These are phyloP conservation scores for Aspergillus neoniger DNA, from an alignment of 2,329 filamentous ascomycete species.

Conservation along the genomic window DNA sequence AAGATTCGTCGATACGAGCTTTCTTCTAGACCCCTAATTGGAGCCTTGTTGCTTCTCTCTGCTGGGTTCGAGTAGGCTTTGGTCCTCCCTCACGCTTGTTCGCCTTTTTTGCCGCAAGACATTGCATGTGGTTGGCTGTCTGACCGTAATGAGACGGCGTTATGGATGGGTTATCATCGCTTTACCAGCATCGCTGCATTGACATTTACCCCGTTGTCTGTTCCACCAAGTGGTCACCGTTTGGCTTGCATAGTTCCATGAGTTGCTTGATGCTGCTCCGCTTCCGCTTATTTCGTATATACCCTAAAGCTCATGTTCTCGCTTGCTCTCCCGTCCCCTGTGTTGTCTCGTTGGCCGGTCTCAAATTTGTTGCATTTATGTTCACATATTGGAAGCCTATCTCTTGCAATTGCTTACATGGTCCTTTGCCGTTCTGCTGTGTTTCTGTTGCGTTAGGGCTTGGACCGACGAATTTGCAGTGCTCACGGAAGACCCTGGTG, in stretches of 20 bases:
- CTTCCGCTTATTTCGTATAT: slow-evolving; percentile 12
- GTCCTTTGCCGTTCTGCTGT: not conserved
- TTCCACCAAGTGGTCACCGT: not conserved
- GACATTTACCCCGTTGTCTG: not conserved
- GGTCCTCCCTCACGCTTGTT: not conserved
- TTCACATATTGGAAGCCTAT: not conserved
- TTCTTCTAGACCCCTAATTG: not conserved
- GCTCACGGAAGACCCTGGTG: slow-evolving; percentile 3
- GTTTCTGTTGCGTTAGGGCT: not conserved
- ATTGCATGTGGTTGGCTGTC: slow-evolving; percentile 3
- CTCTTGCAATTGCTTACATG: not conserved
- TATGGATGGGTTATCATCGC: slow-evolving; percentile 15
- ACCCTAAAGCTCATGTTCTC: slow-evolving; percentile 12
- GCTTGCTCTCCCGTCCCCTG: not conserved
- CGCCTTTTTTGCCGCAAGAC: slow-evolving; percentile 3
- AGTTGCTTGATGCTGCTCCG: slow-evolving; percentile 13
- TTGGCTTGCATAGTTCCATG: slow-evolving; percentile 4
- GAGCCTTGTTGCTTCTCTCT: not conserved
- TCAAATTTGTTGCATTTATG: not conserved
- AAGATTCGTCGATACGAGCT: not conserved
- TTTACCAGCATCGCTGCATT: slow-evolving; percentile 11
- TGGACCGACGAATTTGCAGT: slow-evolving; percentile 2
- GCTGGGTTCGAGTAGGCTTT: not conserved
- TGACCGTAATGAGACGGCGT: slow-evolving; percentile 19
- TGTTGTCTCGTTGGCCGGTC: slow-evolving; percentile 3